Percentiles rank a stretch among this genome's conserved stretches.
Evolutionary conservation across 768 basidiomycete genomes (phyloP).

Genomic region (Clathrus columnatus): DNA sequence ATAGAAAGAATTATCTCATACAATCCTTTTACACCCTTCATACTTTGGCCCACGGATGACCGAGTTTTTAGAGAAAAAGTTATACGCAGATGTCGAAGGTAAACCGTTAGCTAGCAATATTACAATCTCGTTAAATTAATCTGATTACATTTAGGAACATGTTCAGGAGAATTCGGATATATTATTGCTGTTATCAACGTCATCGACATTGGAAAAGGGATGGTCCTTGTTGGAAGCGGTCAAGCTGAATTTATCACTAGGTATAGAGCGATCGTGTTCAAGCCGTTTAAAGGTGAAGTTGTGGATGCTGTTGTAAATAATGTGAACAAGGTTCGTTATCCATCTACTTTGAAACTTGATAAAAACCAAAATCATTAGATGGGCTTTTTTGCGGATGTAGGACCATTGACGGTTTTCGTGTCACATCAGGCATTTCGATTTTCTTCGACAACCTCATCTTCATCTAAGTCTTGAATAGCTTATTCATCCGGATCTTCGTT

Average conservation of each 20-base stretch:
- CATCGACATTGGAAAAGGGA: slow-evolving; percentile 85
- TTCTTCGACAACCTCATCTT: not conserved
- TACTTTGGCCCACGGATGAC: slow-evolving; percentile 97
- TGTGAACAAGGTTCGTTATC: slow-evolving; percentile 75
- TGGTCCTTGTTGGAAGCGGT: slow-evolving; percentile 84
- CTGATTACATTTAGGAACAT: slow-evolving; percentile 54
- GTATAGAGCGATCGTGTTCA: slow-evolving; percentile 96
- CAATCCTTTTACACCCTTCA: slow-evolving; percentile 93
- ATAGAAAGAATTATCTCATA: slow-evolving; percentile 96
- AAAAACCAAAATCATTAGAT: slow-evolving; percentile 45
- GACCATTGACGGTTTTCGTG: slow-evolving; percentile 89
- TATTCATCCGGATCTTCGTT: slow-evolving; percentile 88
- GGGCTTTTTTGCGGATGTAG: slow-evolving; percentile 98
- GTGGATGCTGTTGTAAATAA: slow-evolving; percentile 94
- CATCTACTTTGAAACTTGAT: not conserved
- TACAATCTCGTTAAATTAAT: not conserved
- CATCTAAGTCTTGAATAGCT: slow-evolving; percentile 39
- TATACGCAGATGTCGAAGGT: slow-evolving; percentile 86
- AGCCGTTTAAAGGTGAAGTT: slow-evolving; percentile 99
- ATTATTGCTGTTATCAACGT: slow-evolving; percentile 90
- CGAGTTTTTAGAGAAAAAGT: slow-evolving; percentile 84
- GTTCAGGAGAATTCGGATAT: slow-evolving; percentile 90
- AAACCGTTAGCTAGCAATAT: not conserved
- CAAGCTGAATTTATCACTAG: slow-evolving; percentile 94
- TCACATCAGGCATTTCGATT: slow-evolving; percentile 68